Percentiles rank a stretch among this genome's conserved stretches.
phyloP scores from a whole-genome alignment of 768 basidiomycete species.

The Boletus rufocinnamomeus region DNA sequence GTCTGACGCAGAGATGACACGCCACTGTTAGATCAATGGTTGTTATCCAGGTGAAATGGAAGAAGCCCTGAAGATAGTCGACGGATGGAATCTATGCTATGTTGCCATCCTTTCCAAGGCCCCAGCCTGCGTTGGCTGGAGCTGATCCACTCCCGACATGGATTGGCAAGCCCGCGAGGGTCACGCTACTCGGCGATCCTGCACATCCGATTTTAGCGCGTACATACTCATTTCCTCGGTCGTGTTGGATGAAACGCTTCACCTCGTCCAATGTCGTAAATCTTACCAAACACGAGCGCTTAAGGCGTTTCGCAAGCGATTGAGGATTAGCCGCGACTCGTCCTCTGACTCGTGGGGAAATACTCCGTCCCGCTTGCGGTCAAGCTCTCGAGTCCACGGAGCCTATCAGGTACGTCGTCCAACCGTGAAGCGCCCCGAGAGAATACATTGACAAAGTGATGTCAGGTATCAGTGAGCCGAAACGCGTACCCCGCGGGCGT shows the following conservation, averaged over 20 bases:
- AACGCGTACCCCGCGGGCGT: not conserved
- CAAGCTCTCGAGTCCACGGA: not conserved
- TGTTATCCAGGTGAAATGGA: not conserved
- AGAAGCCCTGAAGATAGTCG: not conserved
- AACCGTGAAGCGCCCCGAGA: not conserved
- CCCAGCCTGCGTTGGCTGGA: no score
- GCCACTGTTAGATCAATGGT: not conserved
- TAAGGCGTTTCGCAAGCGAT: not conserved
- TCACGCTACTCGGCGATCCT: not conserved
- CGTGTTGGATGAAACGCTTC: not conserved
- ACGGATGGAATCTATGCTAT: not conserved
- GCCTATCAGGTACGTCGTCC: no score
- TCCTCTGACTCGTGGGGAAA: not conserved
- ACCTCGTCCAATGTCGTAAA: not conserved
- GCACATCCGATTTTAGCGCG: not conserved
- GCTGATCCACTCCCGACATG: not conserved
- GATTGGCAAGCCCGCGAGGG: not conserved
- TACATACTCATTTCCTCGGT: not conserved
- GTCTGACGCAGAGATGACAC: no score
- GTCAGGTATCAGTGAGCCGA: not conserved
- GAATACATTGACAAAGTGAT: not conserved
- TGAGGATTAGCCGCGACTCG: not conserved
- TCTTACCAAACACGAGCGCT: no score
- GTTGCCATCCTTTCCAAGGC: not conserved
- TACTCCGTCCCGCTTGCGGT: not conserved